Base-by-base conservation (phyloP, 2,329 filamentous ascomycete genomes). In the Davidsoniella eucalypti region DNA sequence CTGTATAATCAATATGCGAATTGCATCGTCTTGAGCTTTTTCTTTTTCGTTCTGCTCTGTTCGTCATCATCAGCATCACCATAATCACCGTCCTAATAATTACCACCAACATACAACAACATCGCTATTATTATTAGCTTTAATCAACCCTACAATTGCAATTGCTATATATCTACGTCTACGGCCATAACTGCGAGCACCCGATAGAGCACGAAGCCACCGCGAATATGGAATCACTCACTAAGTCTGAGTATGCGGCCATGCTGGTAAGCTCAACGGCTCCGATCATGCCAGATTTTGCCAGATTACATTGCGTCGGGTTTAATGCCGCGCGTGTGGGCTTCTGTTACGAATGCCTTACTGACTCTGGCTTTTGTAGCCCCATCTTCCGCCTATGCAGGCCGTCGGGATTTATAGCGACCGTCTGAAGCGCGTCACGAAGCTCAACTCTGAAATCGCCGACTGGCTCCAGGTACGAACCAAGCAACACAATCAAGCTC, bases 391-490 rank as follows among this genome's bases (percentile, higher is more conserved):
- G 64, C 90, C 92, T 23, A 69, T 69, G 57, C 86, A 92, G 68
- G 88, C 92, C 54, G 84, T 87, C 38, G 74, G 77, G 50, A 76
- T 87, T 53, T 76, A 96, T 59, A 84, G 82, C 65, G 88, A 95
- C 58, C 85, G 92, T 60, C 77, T 96, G 58, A 84, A 84, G 65
- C 78, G 87, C 65, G 90, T 96, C 62, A 77, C 76, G 59, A 87
- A 82, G 64, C 69, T 94, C 67, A 95, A 98, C 66, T 67, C 72
- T 58, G 87, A 95, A 63, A 86, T 98, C 60, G 90, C 90, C 64
- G 90, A 96, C 68, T 98, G 90, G 87, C 75, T 98, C 55, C 84
- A 90, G 81, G 88, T 94, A 78, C 66, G 67, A 43, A 44, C 12
- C 10, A 42, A 2, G 4, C n/a, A 23, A 18, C n/a, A 26, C 16